These are phyloP conservation scores for Rhodotorula kratochvilovae DNA, from an alignment of 768 basidiomycete genomes.

Conservation along the genomic window DNA sequence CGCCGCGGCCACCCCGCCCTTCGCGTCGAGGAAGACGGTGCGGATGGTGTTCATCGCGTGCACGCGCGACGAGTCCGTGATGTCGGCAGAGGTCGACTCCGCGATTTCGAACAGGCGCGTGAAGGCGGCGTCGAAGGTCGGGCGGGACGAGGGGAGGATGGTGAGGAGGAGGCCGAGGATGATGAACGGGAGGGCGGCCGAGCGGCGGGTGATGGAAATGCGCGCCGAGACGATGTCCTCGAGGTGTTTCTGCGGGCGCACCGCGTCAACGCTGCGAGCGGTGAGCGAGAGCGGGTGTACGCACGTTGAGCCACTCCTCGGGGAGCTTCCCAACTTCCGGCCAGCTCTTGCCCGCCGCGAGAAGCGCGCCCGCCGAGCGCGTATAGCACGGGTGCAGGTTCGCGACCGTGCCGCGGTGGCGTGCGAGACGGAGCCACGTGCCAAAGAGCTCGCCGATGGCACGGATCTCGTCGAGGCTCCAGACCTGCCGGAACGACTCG, in stretches of 20 bases:
- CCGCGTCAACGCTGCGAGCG: neutral
- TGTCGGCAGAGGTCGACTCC: slow-evolving; percentile 31
- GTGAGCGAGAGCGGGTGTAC: neutral
- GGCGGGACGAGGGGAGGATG: slow-evolving; percentile 25
- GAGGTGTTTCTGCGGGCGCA: slow-evolving; percentile 17
- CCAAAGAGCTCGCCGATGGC: slow-evolving; percentile 33
- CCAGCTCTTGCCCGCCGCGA: slow-evolving; percentile 30
- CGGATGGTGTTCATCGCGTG: slow-evolving; percentile 40
- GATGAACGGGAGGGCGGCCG: slow-evolving; percentile 36
- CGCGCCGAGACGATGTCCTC: slow-evolving; percentile 32
- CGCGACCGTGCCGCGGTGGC: slow-evolving; percentile 36
- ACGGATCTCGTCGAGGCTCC: slow-evolving; percentile 27
- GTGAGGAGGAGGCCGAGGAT: slow-evolving; percentile 36
- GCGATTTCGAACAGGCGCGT: slow-evolving; percentile 35
- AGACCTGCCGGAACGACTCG: slow-evolving; percentile 14
- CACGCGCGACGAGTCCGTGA: slow-evolving; percentile 30
- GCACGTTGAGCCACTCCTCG: slow-evolving; percentile 28
- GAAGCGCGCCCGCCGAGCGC: slow-evolving; percentile 21
- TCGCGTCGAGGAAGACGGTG: slow-evolving; percentile 36
- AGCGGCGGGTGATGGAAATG: slow-evolving; percentile 39
- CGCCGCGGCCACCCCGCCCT: slow-evolving; percentile 20
- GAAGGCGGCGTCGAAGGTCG: slow-evolving; percentile 23
- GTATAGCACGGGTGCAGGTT: slow-evolving; percentile 34
- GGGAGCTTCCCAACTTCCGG: slow-evolving; percentile 25
- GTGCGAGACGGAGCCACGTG: slow-evolving; percentile 27